Percentiles rank a stretch among this genome's conserved stretches.
These are phyloP conservation scores for Daldinia eschscholtzii DNA, from an alignment of 2,329 filamentous ascomycete genomes.

Conservation along the genomic window DNA sequence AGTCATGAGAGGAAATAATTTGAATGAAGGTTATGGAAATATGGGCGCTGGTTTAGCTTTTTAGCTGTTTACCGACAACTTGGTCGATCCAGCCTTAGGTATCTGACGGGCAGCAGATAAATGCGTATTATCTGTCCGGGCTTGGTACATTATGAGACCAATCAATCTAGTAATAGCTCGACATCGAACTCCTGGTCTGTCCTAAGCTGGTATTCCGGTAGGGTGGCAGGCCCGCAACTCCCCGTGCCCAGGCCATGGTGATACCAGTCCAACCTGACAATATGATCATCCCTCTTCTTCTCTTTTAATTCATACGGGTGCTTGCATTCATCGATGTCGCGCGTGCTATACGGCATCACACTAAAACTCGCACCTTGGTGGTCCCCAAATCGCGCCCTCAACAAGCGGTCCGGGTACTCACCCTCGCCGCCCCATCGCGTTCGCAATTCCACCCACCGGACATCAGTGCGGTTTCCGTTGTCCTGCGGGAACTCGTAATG, in stretches of 20 bases:
- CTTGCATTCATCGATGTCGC: slow-evolving; percentile 64
- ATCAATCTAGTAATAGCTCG: slow-evolving; percentile 60
- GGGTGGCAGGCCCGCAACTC: slow-evolving; percentile 70
- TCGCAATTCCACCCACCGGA: slow-evolving; percentile 68
- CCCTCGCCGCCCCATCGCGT: slow-evolving; percentile 50
- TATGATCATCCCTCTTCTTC: slow-evolving; percentile 62
- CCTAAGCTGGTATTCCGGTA: slow-evolving; percentile 62
- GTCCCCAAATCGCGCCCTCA: slow-evolving; percentile 62
- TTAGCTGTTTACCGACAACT: slow-evolving; percentile 1
- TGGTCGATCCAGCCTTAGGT: background rate
- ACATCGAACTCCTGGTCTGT: slow-evolving; percentile 59
- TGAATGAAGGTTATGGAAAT: background rate
- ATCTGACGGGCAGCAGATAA: background rate
- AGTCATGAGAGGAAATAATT: background rate
- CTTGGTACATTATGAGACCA: background rate
- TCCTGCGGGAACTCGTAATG: slow-evolving; percentile 79
- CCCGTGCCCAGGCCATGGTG: slow-evolving; percentile 74
- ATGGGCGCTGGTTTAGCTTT: background rate
- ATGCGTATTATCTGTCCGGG: background rate
- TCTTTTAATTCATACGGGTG: slow-evolving; percentile 73
- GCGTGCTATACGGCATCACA: slow-evolving; percentile 66
- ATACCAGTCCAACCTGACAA: slow-evolving; percentile 70
- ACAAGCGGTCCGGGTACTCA: slow-evolving; percentile 50
- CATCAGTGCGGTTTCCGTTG: slow-evolving; percentile 73
- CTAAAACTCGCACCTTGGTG: slow-evolving; percentile 67